Evolutionary conservation across 495 filamentous ascomycete genomes (phyloP).

Genomic region (Annulohypoxylon moriforme): DNA sequence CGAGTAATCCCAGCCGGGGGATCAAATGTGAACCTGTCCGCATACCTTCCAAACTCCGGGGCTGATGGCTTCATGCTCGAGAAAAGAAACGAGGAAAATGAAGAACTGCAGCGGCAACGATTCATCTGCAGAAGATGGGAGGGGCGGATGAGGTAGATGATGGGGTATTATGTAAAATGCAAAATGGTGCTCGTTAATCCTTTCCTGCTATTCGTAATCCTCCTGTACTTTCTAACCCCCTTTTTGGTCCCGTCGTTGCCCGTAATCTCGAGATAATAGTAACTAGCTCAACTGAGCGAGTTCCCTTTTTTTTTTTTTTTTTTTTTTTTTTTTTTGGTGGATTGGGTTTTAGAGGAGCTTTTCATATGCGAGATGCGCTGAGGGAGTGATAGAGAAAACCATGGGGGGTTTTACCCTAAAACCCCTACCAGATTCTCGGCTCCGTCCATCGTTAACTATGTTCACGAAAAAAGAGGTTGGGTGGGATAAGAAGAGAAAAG

Average conservation of each 20-base stretch:
- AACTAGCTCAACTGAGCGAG: slow-evolving; percentile 6
- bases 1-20: slow-evolving; percentile 22
- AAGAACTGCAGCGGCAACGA: slow-evolving; percentile 9
- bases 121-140: slow-evolving; percentile 1
- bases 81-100: slow-evolving; percentile 8
- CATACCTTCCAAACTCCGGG: slow-evolving; percentile 40
- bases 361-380: slow-evolving; percentile 8
- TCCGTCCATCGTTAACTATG: slow-evolving; percentile 31
- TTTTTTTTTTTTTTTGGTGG: neutral
- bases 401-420: neutral
- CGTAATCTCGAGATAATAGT: slow-evolving; percentile 13
- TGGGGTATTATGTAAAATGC: slow-evolving; percentile 47
- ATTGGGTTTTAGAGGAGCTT: neutral
- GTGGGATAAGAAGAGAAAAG: slow-evolving; percentile 4
- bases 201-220: slow-evolving; percentile 34
- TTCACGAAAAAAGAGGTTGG: slow-evolving; percentile 34
- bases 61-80: slow-evolving; percentile 35
- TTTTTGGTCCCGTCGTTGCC: slow-evolving; percentile 24
- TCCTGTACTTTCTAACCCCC: slow-evolving; percentile 42
- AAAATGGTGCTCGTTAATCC: slow-evolving; percentile 26
- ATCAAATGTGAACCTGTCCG: slow-evolving; percentile 16
- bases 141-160: slow-evolving; percentile 34
- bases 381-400: neutral
- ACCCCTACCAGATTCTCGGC: neutral
- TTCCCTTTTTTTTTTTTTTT: slow-evolving; percentile 3